Base-by-base conservation (phyloP, 805 yeast genomes). In the Wickerhamiella bombiphila region DNA sequence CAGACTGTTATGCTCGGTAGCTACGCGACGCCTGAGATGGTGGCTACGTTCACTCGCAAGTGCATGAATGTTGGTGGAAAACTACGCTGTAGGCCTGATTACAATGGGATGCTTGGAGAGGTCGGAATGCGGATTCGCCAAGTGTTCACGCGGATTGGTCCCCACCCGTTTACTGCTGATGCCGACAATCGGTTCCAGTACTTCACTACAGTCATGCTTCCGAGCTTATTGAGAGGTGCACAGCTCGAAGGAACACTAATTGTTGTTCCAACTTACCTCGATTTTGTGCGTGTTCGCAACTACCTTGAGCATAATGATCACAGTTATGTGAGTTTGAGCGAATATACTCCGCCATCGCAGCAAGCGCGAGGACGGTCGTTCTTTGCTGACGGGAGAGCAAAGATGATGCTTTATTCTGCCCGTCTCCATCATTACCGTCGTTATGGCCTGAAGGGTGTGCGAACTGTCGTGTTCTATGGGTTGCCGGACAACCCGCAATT, bases 391-490 rank as follows among this genome's bases (percentile, higher is more conserved):
- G 72, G 74, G 2, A 68, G 75, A 39, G 61, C 64, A 22, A 76
- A 80, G 50, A 67, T 88, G 20, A 55, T 91, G 62, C 59, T 91
- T n/a, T 88, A 88, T 58, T 81, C 96, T 0, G 97, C 88, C 52
- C 76, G 98, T 66, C 63, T 88, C 54, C 97, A 91, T 57, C 91
- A 82, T 54, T 91, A 76, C 63, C 72, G 94, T 46, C 68, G 97
- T 37, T 86, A 70, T 56, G 86, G 80, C 41, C 65, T 91, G 36
- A 72, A 69, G 42, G 97, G 97, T 20, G 94, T 82, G 17, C 77
- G 80, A 52, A 79, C 76, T 39, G 67, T 91, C 14, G 56, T 88
- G 5, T 74, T 91, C 62, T 91, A 83, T 57, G 82, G 78, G 24
- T 66, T 80, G 16, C 97, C 98, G 11, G 64, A 76, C 13, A 85